Base-by-base conservation (phyloP, 192 early-diverging fungal genomes). In the Chytriomyces sp. region DNA sequence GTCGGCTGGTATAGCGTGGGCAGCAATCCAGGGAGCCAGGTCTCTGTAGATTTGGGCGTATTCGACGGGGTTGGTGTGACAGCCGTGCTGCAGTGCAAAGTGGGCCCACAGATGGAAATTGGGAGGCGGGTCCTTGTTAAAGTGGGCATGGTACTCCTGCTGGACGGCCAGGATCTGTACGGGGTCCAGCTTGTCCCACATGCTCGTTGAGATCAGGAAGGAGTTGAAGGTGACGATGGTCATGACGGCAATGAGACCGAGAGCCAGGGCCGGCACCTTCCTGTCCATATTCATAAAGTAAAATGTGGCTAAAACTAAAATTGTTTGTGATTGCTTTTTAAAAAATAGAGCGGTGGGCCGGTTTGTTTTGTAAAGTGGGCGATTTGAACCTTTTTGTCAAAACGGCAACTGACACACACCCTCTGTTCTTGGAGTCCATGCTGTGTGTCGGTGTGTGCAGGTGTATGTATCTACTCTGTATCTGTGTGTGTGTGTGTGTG, bases 1-100 rank as follows among this genome's bases (percentile, higher is more conserved):
- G 13, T 57, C 20, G 3, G 13, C 53, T 57, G 16, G 53, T 57
- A 57, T n/a, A 2, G 53, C 13, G 16, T 35, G 35, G 0, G 35
- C 35, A 2, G 8, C 43, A 28, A 66, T 8, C 11, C 20, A 75
- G 1, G 64, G 73, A 6, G 3, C 46, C 3, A 75, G 46, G 35
- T 75, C 73, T 8, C 48, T 35, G 48, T 46, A 64, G 20, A 75
- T 75, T n/a, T 75, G 73, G 23, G 62, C 73, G 49, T 75, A 75
- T 2, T 47, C 53, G 53, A n/a, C 53, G 16, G 20, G 13, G 16
- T 57, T 20, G 53, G 20, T 13, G 16, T 20, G 53, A 57, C 53
- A 57, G 16, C 53, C 53, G 13, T 57, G 13, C 53, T 57, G 53
- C 16, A n/a, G 20, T 1, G 53, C 53, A 57, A 57, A 57, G 16